phyloP scores from a whole-genome alignment of 2,329 filamentous ascomycete species.

The Cercospora zeae-maydis region DNA sequence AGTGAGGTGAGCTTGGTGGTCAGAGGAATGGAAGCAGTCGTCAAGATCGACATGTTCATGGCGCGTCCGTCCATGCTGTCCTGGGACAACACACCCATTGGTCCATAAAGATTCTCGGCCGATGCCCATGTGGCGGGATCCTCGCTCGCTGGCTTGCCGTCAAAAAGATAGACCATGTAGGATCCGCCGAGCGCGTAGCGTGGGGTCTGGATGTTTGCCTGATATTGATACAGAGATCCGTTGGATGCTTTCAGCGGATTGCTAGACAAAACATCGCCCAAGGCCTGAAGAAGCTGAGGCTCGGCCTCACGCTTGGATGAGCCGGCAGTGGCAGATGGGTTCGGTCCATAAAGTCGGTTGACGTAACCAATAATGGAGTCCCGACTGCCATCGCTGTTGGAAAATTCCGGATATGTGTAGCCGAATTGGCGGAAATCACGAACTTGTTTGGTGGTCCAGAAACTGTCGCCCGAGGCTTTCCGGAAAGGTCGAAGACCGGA shows the following conservation, averaged over 20 bases:
- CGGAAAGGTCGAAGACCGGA: conserved; percentile 59
- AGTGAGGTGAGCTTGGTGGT: conserved; percentile 42
- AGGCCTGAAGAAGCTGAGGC: conserved; percentile 2
- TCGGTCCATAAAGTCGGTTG: conserved; percentile 57
- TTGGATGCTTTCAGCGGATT: conserved; percentile 34
- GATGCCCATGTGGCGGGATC: conserved; percentile 50
- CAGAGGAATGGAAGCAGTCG: conserved; percentile 43
- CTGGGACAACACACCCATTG: conserved; percentile 46
- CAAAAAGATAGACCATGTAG: conserved; percentile 65
- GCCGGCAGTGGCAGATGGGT: conserved; percentile 34
- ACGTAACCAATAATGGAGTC: conserved; percentile 43
- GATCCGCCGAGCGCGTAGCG: conserved; percentile 60
- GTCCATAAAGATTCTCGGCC: conserved; percentile 57
- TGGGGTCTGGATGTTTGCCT: conserved; percentile 61
- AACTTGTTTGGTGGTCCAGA: conserved; percentile 65
- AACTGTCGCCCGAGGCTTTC: conserved; percentile 51
- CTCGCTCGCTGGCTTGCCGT: conserved; percentile 49
- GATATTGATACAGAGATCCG: conserved; percentile 61
- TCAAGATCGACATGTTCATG: conserved; percentile 12
- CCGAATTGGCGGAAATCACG: conserved; percentile 58
- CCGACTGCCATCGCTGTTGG: conserved; percentile 39
- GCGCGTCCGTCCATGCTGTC: conserved; percentile 14
- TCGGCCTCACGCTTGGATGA: conserved; percentile 28
- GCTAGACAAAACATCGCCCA: conserved; percentile 13
- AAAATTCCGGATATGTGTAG: conserved; percentile 70